phyloP scores from a whole-genome alignment of 2,329 filamentous ascomycete genomes.

The Ophiostoma ips region DNA sequence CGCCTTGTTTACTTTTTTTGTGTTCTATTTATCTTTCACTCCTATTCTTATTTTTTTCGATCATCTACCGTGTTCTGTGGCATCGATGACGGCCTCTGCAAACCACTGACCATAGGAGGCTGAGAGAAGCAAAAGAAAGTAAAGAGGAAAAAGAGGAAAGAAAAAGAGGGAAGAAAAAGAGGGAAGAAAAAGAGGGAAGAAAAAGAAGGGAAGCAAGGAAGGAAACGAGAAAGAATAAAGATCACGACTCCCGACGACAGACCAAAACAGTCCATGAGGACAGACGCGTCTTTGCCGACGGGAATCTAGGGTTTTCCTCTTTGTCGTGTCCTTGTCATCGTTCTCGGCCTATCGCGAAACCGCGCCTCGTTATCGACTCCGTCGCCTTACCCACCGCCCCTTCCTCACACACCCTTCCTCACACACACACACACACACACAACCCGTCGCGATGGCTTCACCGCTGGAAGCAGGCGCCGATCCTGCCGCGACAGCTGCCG shows the following conservation, averaged over 20 bases:
- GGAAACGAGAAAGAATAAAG: not conserved
- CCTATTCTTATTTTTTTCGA: not conserved
- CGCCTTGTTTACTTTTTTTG: not conserved
- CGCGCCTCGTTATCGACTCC: not conserved
- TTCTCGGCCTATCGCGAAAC: not conserved
- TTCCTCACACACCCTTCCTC: too few relatives aligned
- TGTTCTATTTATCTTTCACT: not conserved
- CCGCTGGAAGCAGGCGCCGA: constrained; percentile 31
- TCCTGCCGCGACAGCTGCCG: constrained; percentile 6
- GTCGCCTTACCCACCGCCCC: too few relatives aligned
- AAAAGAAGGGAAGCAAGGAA: not conserved
- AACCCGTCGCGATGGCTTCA: not conserved
- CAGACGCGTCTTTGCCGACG: not conserved
- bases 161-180: not conserved
- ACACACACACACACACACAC: too few relatives aligned
- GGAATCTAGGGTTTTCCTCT: not conserved
- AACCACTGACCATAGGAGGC: not conserved
- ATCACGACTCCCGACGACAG: too few relatives aligned
- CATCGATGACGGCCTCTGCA: not conserved
- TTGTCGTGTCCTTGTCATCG: not conserved
- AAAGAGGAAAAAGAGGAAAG: not conserved
- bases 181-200: not conserved
- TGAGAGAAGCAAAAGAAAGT: not conserved
- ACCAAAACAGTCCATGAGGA: not conserved
- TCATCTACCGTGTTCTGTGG: not conserved